These are phyloP conservation scores for Pythium utonaiense DNA, from an alignment of 352 stramenopile species.

Conservation along the genomic window DNA sequence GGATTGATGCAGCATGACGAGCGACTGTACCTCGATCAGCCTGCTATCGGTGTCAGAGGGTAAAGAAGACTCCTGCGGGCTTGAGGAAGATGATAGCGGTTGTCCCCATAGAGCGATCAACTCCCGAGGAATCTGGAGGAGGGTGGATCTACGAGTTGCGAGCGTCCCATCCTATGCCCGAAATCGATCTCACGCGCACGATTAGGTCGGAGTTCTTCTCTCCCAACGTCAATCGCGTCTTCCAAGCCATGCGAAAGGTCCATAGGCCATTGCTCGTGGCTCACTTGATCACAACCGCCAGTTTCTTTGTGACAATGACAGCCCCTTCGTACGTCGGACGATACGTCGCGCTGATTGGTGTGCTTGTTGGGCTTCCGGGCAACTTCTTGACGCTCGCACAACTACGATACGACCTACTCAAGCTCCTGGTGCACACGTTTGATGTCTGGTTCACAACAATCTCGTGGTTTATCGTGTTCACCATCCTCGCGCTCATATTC, in stretches of 20 bases:
- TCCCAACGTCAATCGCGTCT: background rate
- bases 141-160: constrained; percentile 19
- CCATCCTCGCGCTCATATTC: constrained; percentile 4
- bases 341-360: background rate
- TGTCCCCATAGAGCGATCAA: too few relatives aligned
- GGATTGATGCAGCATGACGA: too few relatives aligned
- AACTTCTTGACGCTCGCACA: background rate
- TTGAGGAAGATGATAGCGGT: too few relatives aligned
- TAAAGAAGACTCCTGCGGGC: too few relatives aligned
- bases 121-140: background rate
- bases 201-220: background rate
- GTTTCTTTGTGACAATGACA: background rate
- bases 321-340: background rate
- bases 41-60: too few relatives aligned
- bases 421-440: constrained; percentile 7
- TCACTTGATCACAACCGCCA: background rate
- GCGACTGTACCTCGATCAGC: too few relatives aligned
- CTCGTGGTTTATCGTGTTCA: constrained; percentile 1
- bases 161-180: background rate
- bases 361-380: background rate
- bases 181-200: background rate
- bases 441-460: constrained; percentile 16
- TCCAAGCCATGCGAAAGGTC: background rate
- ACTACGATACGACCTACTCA: constrained; percentile 12
- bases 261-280: background rate